Percentiles rank a stretch among this genome's conserved stretches.
These are phyloP conservation scores for Tolypocladium amazonense DNA, from an alignment of 2,329 filamentous ascomycete species.

Conservation along the genomic window DNA sequence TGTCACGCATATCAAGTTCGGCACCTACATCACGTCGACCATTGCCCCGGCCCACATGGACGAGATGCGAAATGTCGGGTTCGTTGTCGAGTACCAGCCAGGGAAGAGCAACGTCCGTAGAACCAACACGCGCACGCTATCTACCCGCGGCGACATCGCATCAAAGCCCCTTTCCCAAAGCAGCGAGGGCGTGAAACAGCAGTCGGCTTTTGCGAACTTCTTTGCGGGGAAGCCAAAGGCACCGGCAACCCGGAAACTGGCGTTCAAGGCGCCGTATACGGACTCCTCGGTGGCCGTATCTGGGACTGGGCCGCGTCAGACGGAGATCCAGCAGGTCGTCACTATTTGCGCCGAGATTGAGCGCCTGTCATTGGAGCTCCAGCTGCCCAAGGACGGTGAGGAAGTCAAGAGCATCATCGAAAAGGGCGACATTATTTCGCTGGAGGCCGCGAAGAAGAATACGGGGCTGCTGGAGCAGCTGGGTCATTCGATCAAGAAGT, in stretches of 20 bases:
- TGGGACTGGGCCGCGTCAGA: constrained; percentile 33
- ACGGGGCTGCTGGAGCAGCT: constrained; percentile 80
- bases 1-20: constrained; percentile 62
- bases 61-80: constrained; percentile 69
- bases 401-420: constrained; percentile 38
- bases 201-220: constrained; percentile 28
- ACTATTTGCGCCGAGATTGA: constrained; percentile 69
- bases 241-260: constrained; percentile 30
- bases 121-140: constrained; percentile 78
- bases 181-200: constrained; percentile 13
- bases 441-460: constrained; percentile 76
- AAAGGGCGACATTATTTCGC: constrained; percentile 63
- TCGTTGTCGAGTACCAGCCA: constrained; percentile 68
- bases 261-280: constrained; percentile 44
- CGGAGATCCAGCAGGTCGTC: constrained; percentile 45
- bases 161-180: constrained; percentile 11
- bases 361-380: constrained; percentile 45
- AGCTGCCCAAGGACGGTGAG: constrained; percentile 29
- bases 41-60: constrained; percentile 69
- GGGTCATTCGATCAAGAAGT: constrained; percentile 82
- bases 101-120: constrained; percentile 61
- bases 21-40: constrained; percentile 85
- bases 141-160: constrained; percentile 29
- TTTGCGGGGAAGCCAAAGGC: constrained; percentile 26
- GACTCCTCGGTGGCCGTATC: constrained; percentile 45